These are phyloP conservation scores for Ceratocystis alfenasii DNA, from an alignment of 2,329 filamentous ascomycete genomes.

Conservation along the genomic window DNA sequence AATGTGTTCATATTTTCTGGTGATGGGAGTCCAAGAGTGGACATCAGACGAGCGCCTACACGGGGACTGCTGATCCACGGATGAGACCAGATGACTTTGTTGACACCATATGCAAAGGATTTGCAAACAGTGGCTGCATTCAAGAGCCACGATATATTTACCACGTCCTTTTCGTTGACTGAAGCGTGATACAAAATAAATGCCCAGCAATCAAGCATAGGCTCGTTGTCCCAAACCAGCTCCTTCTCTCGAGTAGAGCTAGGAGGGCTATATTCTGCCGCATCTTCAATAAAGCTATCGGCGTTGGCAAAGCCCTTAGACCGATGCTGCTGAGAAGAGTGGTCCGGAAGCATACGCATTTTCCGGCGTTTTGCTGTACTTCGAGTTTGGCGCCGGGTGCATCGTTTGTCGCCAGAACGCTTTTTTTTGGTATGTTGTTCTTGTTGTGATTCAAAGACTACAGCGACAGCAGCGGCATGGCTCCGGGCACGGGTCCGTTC, in stretches of 20 bases:
- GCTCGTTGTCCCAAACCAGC: conserved; percentile 8
- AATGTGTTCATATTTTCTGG: not conserved
- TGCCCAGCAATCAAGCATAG: conserved; percentile 17
- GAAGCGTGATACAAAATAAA: conserved; percentile 11
- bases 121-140: not conserved
- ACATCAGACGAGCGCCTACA: not conserved
- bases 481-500: conserved; percentile 20
- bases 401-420: not conserved
- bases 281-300: not conserved
- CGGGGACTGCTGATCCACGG: not conserved
- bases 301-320: not conserved
- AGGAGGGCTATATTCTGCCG: not conserved
- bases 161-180: conserved; percentile 4
- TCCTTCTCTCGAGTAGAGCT: not conserved
- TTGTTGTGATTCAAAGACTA: conserved; percentile 2
- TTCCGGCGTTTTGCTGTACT: conserved; percentile 9
- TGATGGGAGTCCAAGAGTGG: not conserved
- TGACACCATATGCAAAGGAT: conserved; percentile 1
- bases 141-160: conserved; percentile 10
- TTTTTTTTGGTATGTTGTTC: not conserved
- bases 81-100: conserved; percentile 5
- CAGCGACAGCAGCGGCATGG: conserved; percentile 15
- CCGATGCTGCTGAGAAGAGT: not conserved
- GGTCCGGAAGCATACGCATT: not conserved
- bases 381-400: conserved; percentile 5